Base-by-base conservation (phyloP, 805 yeast genomes). In the Cyberlindnera maclurae region DNA sequence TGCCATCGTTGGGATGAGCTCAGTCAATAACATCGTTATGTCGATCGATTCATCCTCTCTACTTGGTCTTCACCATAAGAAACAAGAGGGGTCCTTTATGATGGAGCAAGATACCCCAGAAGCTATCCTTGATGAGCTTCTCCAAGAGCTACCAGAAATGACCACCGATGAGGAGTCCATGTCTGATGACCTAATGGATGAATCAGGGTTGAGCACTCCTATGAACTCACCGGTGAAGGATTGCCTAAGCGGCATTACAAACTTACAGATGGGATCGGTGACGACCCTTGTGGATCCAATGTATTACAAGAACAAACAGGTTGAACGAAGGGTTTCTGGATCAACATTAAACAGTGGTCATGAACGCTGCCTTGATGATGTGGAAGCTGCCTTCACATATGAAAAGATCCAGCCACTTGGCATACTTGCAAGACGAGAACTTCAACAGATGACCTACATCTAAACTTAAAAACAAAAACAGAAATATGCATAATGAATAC, bases 41-140 rank as follows among this genome's bases (percentile, higher is more conserved):
- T 72, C 78, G 39, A 64, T 78, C 33, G 84, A 78, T 52, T 69
- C 71, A 0, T 60, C 70, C 4, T 65, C 77, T 5, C 76, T 67
- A 57, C 59, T 78, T 37, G 82, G 83, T 2, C 57, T 76, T n/a
- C 85, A 78, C 47, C 50, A 46, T 4, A 60, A 57, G 46, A 48
- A 51, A 41, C 56, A 55, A 5, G 24, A 41, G 15, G 55, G 50
- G 37, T 39, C 55, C 8, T 46, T 49, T 31, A 38, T 30, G 12
- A 50, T 42, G 4, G 49, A 44, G 15, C 55, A 50, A 22, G 57
- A 55, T 9, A 27, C 12, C 0, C 39, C 57, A 2, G 38, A 29
- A 2, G 16, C 41, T 35, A 40, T 52, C 5, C 45, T 53, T 48
- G 50, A 55, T 15, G 51, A 54, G 26, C 17, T 54, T 24, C 29